Evolutionary conservation across 2,329 filamentous ascomycete genomes (phyloP).

Genomic region (Exserohilum turcica): DNA sequence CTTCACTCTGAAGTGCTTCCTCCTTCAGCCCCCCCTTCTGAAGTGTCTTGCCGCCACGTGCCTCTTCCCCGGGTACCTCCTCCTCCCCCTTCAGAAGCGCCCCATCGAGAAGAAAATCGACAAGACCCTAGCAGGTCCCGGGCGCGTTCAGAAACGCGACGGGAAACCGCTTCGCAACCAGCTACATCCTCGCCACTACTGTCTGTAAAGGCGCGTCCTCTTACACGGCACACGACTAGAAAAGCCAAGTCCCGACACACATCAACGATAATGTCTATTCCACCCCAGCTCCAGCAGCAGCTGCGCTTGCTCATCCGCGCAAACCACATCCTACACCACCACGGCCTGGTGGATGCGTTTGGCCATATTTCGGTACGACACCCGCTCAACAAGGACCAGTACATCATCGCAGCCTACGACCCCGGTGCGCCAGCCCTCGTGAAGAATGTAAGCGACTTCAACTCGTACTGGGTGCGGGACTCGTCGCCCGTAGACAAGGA

Average conservation of each 20-base stretch:
- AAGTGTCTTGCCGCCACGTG: no score
- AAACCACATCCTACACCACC: slow-evolving; percentile 58
- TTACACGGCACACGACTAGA: neutral
- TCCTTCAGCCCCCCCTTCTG: no score
- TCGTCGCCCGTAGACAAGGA: slow-evolving; percentile 50
- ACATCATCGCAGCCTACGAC: slow-evolving; percentile 55
- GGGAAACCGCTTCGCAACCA: neutral
- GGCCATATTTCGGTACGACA: slow-evolving; percentile 60
- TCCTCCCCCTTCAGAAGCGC: no score
- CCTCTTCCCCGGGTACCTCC: no score
- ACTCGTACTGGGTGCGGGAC: slow-evolving; percentile 54
- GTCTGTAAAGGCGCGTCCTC: neutral
- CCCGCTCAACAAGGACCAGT: slow-evolving; percentile 51
- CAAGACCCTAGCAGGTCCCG: neutral
- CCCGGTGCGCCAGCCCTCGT: slow-evolving; percentile 55
- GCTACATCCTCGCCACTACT: neutral
- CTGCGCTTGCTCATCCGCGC: slow-evolving; percentile 33
- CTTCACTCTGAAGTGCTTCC: no score
- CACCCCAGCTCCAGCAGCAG: slow-evolving; percentile 20
- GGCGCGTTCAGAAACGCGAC: neutral
- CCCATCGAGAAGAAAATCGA: neutral
- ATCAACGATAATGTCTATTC: slow-evolving; percentile 10
- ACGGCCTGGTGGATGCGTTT: slow-evolving; percentile 59
- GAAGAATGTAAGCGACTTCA: slow-evolving; percentile 51
- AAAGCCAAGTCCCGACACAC: neutral